A percentile compares a stretch with the other conserved stretches of the same genome.
Conservation (phyloP, 257 asterid species). For the Knoxia roxburghii region DNA sequence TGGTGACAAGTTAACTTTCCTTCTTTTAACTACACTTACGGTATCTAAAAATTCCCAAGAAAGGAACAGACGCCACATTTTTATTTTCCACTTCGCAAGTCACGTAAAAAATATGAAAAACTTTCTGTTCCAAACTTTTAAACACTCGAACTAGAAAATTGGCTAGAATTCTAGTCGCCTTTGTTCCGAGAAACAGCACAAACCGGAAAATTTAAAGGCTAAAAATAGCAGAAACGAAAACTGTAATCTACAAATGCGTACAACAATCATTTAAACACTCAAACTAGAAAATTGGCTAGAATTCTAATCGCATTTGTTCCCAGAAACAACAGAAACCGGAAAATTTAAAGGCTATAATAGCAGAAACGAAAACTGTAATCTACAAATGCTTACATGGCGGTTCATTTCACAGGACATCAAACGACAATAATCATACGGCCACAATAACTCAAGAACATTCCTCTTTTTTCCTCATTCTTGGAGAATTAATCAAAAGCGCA, state of each 20-base stretch:
- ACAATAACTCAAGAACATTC: not conserved
- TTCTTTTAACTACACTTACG: not conserved
- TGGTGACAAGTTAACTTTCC: not conserved
- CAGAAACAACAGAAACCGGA: no score
- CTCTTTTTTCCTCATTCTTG: not conserved
- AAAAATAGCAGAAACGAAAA: not conserved
- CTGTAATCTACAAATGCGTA: not conserved
- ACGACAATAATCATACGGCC: slow-evolving; percentile 1
- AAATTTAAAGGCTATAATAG: not conserved
- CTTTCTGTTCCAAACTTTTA: not conserved
- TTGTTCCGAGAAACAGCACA: no score
- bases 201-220: no score
- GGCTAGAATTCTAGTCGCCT: no score
- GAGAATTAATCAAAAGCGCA: not conserved
- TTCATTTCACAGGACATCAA: not conserved
- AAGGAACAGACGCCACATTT: not conserved
- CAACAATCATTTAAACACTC: no score
- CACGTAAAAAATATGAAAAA: not conserved
- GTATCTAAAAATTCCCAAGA: not conserved
- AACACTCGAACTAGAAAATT: no score
- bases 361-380: not conserved
- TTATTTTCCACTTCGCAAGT: not conserved
- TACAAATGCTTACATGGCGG: not conserved
- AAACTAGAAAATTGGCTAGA: no score
- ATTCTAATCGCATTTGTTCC: no score